These are phyloP conservation scores for Lepidium campestre DNA, from an alignment of 441 rosid genomes.

Conservation along the genomic window DNA sequence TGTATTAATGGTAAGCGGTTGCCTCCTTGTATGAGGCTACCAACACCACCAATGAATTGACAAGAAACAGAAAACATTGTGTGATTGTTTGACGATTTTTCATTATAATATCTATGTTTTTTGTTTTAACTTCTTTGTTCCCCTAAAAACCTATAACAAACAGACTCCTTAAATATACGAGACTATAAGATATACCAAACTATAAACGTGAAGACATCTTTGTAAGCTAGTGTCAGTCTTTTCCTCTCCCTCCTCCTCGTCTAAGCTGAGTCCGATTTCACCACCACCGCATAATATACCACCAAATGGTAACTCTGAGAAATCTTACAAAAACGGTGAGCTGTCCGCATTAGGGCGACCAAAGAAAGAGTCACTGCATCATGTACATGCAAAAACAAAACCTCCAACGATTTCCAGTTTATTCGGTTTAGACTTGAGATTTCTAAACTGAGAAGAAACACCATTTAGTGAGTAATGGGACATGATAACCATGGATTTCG, in stretches of 20 bases:
- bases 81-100: too few relatives aligned
- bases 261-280: conserved; percentile 57
- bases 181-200: conserved; percentile 60
- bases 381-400: conserved; percentile 47
- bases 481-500: too few relatives aligned
- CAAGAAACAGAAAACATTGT: too few relatives aligned
- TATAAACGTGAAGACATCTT: conserved; percentile 48
- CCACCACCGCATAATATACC: conserved; percentile 71
- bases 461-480: conserved; percentile 34
- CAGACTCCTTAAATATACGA: conserved; percentile 23
- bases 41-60: not conserved
- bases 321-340: conserved; percentile 60
- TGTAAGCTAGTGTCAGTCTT: not conserved
- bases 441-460: conserved; percentile 34
- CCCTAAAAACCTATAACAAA: not conserved
- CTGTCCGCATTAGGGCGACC: conserved; percentile 40
- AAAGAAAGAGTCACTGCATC: conserved; percentile 54
- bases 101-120: too few relatives aligned
- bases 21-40: not conserved
- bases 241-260: conserved; percentile 26
- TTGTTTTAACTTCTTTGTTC: not conserved
- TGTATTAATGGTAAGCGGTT: too few relatives aligned
- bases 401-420: conserved; percentile 60
- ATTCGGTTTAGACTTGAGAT: conserved; percentile 9
- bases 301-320: conserved; percentile 54